Evolutionary conservation across 2,329 filamentous ascomycete genomes (phyloP).

Genomic region (Lasiodiplodia theobromae): DNA sequence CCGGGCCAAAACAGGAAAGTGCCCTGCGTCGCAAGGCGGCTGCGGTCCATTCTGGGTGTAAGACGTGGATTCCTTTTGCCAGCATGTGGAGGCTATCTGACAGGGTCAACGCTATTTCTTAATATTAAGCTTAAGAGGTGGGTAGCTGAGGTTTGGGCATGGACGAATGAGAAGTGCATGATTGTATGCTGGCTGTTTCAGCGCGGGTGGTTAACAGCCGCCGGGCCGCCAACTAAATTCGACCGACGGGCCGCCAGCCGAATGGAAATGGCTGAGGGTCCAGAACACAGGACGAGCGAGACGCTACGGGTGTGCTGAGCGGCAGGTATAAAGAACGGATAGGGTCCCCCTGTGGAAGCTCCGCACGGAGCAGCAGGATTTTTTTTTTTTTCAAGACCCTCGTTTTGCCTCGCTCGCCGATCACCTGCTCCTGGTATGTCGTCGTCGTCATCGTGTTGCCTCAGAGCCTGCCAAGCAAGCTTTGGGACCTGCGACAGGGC

Average conservation of each 20-base stretch:
- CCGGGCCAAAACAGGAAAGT: not conserved
- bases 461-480: not conserved
- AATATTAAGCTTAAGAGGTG: constrained; percentile 25
- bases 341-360: not conserved
- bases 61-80: not conserved
- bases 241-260: constrained; percentile 25
- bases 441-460: constrained; percentile 8
- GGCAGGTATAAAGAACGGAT: constrained; percentile 11
- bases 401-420: not conserved
- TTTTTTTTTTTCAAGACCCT: not conserved
- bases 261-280: not conserved
- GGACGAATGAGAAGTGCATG: not conserved
- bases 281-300: not conserved
- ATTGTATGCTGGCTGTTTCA: constrained; percentile 1
- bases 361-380: not conserved
- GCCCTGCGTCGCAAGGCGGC: not conserved
- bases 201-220: constrained; percentile 9
- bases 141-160: not conserved
- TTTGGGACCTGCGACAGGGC: not conserved
- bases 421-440: not conserved
- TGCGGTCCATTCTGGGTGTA: not conserved
- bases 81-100: not conserved
- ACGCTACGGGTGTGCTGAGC: not conserved
- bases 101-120: not conserved
- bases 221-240: constrained; percentile 15